Percentiles rank a stretch among this genome's conserved stretches.
Evolutionary conservation across 192 early-diverging fungal genomes (phyloP).

Genomic region (Obelidium mucronatum): DNA sequence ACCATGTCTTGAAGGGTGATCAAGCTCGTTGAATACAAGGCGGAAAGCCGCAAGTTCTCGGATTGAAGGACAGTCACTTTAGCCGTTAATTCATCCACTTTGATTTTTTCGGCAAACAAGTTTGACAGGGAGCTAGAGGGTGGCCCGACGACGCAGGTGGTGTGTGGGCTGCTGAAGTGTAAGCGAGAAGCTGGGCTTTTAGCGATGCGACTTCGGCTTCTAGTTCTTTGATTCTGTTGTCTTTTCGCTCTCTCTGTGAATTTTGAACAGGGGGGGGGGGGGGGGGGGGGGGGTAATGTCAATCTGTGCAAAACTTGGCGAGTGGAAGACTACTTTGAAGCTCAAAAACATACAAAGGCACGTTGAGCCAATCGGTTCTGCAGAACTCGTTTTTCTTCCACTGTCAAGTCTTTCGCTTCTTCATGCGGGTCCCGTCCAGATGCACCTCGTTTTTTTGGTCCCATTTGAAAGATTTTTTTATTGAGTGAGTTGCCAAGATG

Average conservation of each 20-base stretch:
- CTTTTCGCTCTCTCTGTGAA: background rate
- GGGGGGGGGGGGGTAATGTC: no score
- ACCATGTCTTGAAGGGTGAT: background rate
- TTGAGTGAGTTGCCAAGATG: no score
- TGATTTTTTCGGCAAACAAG: no score
- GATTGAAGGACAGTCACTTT: background rate
- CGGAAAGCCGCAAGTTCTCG: background rate
- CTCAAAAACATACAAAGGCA: background rate
- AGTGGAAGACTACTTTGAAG: background rate
- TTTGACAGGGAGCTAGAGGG: no score
- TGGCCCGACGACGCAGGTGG: no score
- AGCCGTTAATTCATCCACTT: background rate
- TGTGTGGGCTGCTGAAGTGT: no score
- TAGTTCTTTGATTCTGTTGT: background rate
- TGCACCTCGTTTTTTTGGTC: background rate
- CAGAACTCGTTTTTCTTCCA: background rate
- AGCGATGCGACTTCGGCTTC: background rate
- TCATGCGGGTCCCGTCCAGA: background rate
- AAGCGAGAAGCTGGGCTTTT: background rate
- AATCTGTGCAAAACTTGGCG: no score
- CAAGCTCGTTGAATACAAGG: background rate
- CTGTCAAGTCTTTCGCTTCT: background rate
- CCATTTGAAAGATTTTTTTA: background rate
- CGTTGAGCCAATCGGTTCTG: slow-evolving; percentile 7
- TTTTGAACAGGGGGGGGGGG: background rate